These are phyloP conservation scores for Phytophthora brassicae DNA, from an alignment of 352 stramenopile genomes.

Conservation along the genomic window DNA sequence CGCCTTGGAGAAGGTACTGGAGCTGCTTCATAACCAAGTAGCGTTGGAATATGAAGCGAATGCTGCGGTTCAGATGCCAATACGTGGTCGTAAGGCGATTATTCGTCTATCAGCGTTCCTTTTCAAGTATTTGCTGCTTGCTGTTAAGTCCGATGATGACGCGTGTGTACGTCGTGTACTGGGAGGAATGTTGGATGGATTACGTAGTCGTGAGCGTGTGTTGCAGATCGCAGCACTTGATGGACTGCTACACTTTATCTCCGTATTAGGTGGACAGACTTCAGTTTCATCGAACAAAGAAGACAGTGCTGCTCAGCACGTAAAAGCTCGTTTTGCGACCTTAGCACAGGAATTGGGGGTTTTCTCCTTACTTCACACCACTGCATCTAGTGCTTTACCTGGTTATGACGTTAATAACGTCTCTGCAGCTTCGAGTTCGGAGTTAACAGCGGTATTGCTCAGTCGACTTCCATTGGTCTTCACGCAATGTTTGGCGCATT, in stretches of 20 bases:
- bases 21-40: conserved; percentile 54
- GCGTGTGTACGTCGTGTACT: conserved; percentile 55
- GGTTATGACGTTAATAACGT: conserved; percentile 9
- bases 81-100: conserved; percentile 57
- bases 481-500: conserved; percentile 79
- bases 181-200: conserved; percentile 61
- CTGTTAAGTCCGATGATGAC: conserved; percentile 43
- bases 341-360: conserved; percentile 72
- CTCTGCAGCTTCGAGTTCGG: conserved; percentile 8
- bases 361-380: conserved; percentile 73
- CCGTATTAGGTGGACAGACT: conserved; percentile 33
- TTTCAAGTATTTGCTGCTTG: conserved; percentile 72
- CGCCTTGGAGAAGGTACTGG: conserved; percentile 25
- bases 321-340: conserved; percentile 49
- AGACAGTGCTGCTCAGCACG: conserved; percentile 23
- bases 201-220: conserved; percentile 61
- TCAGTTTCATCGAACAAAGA: conserved; percentile 17
- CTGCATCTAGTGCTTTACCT: conserved; percentile 50
- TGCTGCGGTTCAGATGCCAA: conserved; percentile 28
- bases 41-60: conserved; percentile 50
- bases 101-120: conserved; percentile 75
- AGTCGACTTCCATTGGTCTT: conserved; percentile 81
- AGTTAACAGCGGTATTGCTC: conserved; percentile 51
- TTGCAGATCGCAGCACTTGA: conserved; percentile 77
- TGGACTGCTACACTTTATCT: conserved; percentile 74